These are phyloP conservation scores for Udeniomyces megalosporus DNA, from an alignment of 768 basidiomycete genomes.

Conservation along the genomic window DNA sequence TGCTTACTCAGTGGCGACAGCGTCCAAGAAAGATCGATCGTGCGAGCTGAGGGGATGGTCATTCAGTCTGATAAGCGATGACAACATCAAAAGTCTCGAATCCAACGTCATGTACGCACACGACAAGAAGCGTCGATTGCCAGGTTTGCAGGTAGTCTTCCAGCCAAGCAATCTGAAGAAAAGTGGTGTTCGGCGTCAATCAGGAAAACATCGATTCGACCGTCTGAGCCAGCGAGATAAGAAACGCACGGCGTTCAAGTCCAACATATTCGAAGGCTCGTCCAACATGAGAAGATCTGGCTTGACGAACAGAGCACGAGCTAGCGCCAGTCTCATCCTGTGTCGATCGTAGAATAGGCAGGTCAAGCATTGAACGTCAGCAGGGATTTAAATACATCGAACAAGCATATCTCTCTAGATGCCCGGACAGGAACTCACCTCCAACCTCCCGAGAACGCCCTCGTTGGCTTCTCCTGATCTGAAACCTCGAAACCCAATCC, in stretches of 20 bases:
- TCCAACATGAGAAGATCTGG: conserved; percentile 59
- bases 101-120: conserved; percentile 40
- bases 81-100: too few relatives aligned
- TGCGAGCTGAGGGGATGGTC: conserved; percentile 54
- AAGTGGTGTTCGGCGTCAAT: conserved; percentile 27
- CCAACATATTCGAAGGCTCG: conserved; percentile 90
- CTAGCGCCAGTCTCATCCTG: conserved; percentile 90
- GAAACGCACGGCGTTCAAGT: conserved; percentile 9
- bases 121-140: conserved; percentile 78
- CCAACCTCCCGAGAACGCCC: conserved; percentile 92
- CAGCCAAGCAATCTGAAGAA: conserved; percentile 59
- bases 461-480: conserved; percentile 71
- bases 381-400: too few relatives aligned
- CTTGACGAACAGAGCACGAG: conserved; percentile 90
- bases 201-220: conserved; percentile 24
- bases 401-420: neutral
- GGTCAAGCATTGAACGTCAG: too few relatives aligned
- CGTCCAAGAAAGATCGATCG: conserved; percentile 92
- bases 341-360: too few relatives aligned
- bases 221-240: neutral
- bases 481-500: conserved; percentile 81
- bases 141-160: conserved; percentile 96
- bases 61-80: too few relatives aligned
- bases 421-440: conserved; percentile 14
- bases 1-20: conserved; percentile 67